These are phyloP conservation scores for Oldenlandia corymbosa DNA, from an alignment of 257 asterid species.

Conservation along the genomic window DNA sequence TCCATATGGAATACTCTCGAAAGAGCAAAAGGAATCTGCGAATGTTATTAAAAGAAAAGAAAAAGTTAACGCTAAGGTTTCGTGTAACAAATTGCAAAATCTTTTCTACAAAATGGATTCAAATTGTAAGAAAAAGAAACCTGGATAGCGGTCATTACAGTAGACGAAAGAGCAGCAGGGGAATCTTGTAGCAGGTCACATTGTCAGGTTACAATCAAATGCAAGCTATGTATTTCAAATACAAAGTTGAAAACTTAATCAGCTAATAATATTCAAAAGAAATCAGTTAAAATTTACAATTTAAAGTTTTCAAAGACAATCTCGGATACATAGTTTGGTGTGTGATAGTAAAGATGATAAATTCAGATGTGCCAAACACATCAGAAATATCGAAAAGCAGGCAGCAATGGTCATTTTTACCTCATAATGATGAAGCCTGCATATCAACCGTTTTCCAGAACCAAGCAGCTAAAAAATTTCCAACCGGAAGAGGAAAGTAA, in stretches of 20 bases:
- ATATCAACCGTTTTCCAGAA: too few species aligned
- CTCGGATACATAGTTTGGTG: conserved; percentile 23
- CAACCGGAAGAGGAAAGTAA: neutral
- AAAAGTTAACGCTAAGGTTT: neutral
- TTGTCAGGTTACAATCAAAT: neutral
- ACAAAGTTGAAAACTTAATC: neutral
- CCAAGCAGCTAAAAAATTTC: conserved; percentile 22
- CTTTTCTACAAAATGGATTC: too few species aligned
- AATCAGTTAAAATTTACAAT: neutral
- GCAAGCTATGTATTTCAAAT: neutral
- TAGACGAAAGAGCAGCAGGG: too few species aligned
- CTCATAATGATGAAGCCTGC: conserved; percentile 25
- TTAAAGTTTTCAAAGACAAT: too few species aligned
- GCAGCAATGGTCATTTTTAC: conserved; percentile 8
- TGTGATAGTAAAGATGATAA: conserved; percentile 6
- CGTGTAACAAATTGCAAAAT: neutral
- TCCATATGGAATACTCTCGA: conserved; percentile 26
- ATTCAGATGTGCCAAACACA: neutral
- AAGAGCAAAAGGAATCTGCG: too few species aligned
- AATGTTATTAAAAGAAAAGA: too few species aligned
- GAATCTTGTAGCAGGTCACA: too few species aligned
- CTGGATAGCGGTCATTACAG: conserved; percentile 32
- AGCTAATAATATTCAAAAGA: neutral
- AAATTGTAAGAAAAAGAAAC: conserved; percentile 14
- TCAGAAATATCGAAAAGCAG: neutral